These are phyloP conservation scores for Amanita fuliginea DNA, from an alignment of 768 basidiomycete genomes.

Conservation along the genomic window DNA sequence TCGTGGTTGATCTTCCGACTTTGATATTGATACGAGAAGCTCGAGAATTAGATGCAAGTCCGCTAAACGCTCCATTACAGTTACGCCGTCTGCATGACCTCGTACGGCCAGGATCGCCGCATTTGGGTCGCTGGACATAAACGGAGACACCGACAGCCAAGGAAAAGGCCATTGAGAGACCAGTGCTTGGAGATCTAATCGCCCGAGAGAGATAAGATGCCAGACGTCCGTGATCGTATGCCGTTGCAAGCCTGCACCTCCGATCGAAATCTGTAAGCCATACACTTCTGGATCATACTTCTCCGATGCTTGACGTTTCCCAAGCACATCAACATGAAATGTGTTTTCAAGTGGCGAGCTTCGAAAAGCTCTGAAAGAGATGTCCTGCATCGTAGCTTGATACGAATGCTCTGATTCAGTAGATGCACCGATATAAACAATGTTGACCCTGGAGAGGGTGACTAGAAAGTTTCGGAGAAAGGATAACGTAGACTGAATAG, in stretches of 20 bases:
- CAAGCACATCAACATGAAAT: constrained; percentile 44
- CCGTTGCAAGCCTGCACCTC: constrained; percentile 37
- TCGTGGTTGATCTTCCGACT: constrained; percentile 5
- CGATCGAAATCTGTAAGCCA: constrained; percentile 29
- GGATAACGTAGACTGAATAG: constrained; percentile 31
- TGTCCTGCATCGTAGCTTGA: constrained; percentile 28
- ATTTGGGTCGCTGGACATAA: constrained; percentile 48
- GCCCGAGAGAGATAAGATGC: constrained; percentile 33
- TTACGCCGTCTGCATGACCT: constrained; percentile 30
- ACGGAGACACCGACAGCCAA: constrained; percentile 36
- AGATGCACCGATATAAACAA: constrained; percentile 37
- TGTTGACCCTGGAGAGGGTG: constrained; percentile 11
- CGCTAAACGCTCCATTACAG: constrained; percentile 44
- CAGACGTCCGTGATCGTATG: constrained; percentile 21
- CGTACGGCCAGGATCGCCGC: constrained; percentile 42
- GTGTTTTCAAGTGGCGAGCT: constrained; percentile 34
- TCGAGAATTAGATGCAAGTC: constrained; percentile 32
- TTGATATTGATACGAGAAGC: constrained; percentile 10
- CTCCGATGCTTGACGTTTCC: constrained; percentile 22
- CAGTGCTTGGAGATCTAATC: constrained; percentile 27
- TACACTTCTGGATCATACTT: constrained; percentile 39
- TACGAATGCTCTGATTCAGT: constrained; percentile 28
- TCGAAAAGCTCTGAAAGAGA: constrained; percentile 29
- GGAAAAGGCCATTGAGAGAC: constrained; percentile 53
- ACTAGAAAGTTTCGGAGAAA: constrained; percentile 33